Evolutionary conservation across 345 rosid genomes (phyloP).

Genomic region (Euclidium syriacum): DNA sequence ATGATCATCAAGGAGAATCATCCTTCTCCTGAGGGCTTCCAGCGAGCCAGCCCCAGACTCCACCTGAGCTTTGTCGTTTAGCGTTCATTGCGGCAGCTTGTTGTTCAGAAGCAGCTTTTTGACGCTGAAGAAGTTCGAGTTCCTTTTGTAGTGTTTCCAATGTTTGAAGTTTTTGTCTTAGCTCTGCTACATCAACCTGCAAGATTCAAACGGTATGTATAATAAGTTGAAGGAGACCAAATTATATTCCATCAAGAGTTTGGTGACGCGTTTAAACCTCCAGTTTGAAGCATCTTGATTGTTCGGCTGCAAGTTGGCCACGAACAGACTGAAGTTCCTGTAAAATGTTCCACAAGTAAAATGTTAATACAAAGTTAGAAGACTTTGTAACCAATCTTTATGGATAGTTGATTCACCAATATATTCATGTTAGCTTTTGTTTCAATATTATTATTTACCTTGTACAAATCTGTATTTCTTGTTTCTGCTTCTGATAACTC

Average conservation of each 20-base stretch:
- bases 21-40: constrained; percentile 54
- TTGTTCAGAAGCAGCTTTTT: constrained; percentile 94
- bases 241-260: not conserved
- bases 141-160: constrained; percentile 84
- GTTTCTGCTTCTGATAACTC: constrained; percentile 71
- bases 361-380: not conserved
- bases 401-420: constrained; percentile 7
- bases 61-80: constrained; percentile 75
- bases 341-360: not conserved
- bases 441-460: constrained; percentile 42
- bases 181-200: constrained; percentile 98
- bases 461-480: constrained; percentile 66
- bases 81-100: constrained; percentile 72
- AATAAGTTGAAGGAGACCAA: not conserved
- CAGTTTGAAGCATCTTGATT: constrained; percentile 93
- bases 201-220: constrained; percentile 7
- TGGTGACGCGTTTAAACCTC: constrained; percentile 50
- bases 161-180: constrained; percentile 85
- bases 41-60: constrained; percentile 98
- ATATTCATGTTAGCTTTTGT: not conserved
- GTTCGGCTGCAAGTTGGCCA: constrained; percentile 93
- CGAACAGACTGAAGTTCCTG: constrained; percentile 98
- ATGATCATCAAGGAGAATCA: constrained; percentile 25
- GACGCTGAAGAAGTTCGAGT: constrained; percentile 86
- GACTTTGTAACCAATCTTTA: constrained; percentile 9